A percentile compares a stretch with the other conserved stretches of the same genome.
Conservation (phyloP, 2,329 filamentous ascomycete species). For the Ilyonectria sp. region DNA sequence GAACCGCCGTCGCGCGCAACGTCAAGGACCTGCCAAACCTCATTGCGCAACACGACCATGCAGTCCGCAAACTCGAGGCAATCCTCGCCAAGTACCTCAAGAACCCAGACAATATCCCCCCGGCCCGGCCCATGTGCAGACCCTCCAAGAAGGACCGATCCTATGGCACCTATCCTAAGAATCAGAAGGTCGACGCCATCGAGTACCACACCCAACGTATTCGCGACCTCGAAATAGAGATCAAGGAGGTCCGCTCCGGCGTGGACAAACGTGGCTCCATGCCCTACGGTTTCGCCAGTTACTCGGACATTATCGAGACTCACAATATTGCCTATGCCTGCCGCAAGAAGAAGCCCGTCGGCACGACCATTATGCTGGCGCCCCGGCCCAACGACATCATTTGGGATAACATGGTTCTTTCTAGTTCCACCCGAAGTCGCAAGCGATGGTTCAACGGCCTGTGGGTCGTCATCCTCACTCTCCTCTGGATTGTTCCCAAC, state of each 20-base stretch:
- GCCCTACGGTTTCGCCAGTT: conserved; percentile 95
- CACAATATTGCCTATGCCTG: conserved; percentile 89
- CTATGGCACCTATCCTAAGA: conserved; percentile 73
- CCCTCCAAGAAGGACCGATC: conserved; percentile 85
- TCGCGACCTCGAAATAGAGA: conserved; percentile 83
- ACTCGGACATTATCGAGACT: conserved; percentile 88
- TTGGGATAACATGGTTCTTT: conserved; percentile 91
- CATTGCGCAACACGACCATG: conserved; percentile 85
- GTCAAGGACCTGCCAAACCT: conserved; percentile 90
- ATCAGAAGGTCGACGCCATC: conserved; percentile 91
- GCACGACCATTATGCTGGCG: conserved; percentile 83
- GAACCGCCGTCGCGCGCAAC: conserved; percentile 89
- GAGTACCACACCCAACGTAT: conserved; percentile 93
- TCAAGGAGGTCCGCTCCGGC: conserved; percentile 84
- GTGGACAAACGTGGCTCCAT: conserved; percentile 92
- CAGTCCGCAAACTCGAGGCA: conserved; percentile 86
- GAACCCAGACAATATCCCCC: conserved; percentile 84
- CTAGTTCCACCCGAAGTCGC: conserved; percentile 77
- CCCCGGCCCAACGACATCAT: conserved; percentile 93
- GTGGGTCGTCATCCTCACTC: conserved; percentile 85
- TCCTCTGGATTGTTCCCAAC: conserved; percentile 93
- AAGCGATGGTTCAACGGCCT: conserved; percentile 84
- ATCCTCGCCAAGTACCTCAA: conserved; percentile 92
- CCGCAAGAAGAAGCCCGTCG: conserved; percentile 84
- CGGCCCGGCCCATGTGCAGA: conserved; percentile 82